phyloP scores from a whole-genome alignment of 805 yeast species.

The Metschnikowia lunata region DNA sequence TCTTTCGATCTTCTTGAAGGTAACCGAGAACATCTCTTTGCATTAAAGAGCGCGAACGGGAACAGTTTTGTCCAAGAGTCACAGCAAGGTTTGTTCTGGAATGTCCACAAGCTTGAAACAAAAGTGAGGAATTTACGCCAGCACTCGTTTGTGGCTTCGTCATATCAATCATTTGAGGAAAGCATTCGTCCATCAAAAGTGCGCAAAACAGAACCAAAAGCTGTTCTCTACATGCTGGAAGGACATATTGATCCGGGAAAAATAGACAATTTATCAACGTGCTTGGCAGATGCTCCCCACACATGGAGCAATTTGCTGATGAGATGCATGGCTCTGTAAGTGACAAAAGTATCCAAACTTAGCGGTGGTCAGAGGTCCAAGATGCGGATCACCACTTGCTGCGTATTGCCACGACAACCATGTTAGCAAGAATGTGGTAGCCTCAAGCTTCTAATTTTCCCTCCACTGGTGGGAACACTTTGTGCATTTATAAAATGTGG shows the following conservation, averaged over 20 bases:
- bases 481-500: constrained; percentile 94
- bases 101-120: constrained; percentile 1
- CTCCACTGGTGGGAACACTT: constrained; percentile 95
- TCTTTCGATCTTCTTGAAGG: constrained; percentile 12
- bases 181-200: neutral
- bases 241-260: neutral
- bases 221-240: constrained; percentile 1
- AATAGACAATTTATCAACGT: neutral
- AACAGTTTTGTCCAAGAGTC: constrained; percentile 3
- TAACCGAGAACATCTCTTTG: neutral
- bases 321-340: neutral
- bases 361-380: too few species aligned
- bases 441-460: constrained; percentile 58
- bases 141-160: constrained; percentile 8
- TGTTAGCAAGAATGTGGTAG: too few species aligned
- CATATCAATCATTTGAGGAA: constrained; percentile 15
- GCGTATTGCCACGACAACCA: too few species aligned
- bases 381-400: too few species aligned
- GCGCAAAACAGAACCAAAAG: neutral
- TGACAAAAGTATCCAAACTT: too few species aligned
- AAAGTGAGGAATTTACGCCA: neutral
- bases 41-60: neutral
- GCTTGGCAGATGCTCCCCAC: neutral
- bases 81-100: constrained; percentile 6
- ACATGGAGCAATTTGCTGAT: constrained; percentile 3